phyloP scores from a whole-genome alignment of 805 yeast species.

The Kazachstania kunashirensis region DNA sequence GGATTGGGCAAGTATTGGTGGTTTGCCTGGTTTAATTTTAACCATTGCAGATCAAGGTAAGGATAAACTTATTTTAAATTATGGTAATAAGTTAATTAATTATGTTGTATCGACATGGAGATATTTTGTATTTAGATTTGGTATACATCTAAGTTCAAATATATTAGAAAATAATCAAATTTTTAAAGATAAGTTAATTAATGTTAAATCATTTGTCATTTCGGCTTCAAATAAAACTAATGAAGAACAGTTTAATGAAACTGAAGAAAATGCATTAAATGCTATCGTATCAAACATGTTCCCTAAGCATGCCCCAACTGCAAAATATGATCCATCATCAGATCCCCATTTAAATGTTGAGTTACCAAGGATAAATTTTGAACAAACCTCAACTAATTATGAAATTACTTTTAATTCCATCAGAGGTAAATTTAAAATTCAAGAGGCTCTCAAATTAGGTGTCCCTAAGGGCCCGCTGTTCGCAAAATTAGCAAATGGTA shows the following conservation, averaged over 20 bases:
- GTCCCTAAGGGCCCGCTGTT: constrained; percentile 56
- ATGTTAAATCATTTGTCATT: constrained; percentile 31
- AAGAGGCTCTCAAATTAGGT: constrained; percentile 57
- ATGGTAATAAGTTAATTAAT: constrained; percentile 39
- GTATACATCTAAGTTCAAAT: constrained; percentile 39
- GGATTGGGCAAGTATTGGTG: constrained; percentile 76
- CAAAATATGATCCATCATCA: constrained; percentile 31
- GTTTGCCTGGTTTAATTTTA: constrained; percentile 79
- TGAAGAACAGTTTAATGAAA: constrained; percentile 1
- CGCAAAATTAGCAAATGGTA: constrained; percentile 51
- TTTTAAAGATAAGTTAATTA: constrained; percentile 31
- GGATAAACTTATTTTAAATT: constrained; percentile 43
- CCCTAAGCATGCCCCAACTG: constrained; percentile 38
- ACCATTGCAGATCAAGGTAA: constrained; percentile 74
- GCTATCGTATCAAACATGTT: constrained; percentile 44
- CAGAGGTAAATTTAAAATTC: constrained; percentile 67
- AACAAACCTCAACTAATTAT: constrained; percentile 39
- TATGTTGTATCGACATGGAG: constrained; percentile 75
- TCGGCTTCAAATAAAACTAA: background rate
- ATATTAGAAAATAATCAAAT: constrained; percentile 9
- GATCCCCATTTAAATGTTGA: constrained; percentile 31
- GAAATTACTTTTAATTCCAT: constrained; percentile 55
- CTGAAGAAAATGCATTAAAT: constrained; percentile 10
- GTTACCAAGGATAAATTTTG: constrained; percentile 29
- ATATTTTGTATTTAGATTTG: constrained; percentile 73